Base-by-base conservation (phyloP, 345 rosid species). In the Pistacia vera region DNA sequence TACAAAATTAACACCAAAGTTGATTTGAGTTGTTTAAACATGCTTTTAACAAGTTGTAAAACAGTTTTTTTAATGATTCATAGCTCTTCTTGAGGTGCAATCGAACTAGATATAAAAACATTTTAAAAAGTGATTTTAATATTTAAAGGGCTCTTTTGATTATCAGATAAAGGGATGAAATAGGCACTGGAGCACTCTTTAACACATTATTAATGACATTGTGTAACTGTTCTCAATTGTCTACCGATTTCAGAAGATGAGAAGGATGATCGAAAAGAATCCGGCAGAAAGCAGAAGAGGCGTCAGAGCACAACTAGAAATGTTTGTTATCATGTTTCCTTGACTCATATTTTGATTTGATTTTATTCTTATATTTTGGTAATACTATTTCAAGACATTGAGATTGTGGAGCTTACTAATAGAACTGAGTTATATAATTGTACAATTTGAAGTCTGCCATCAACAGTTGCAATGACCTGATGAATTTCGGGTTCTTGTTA, bases 231-330 rank as follows among this genome's bases (percentile, higher is more conserved):
- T 70, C 14, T 70, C 1, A 11, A 35, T 6, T 72, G 56, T 60
- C 12, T 63, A 57, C 46, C 72, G 52, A 51, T 80, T 75, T 54
- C 87, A 94, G 97, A 92, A 70, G 95, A 92, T 65, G 93, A 89
- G 77, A 46, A 51, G 2, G 74, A 75, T 68, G 89, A 82, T 65
- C 72, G 69, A 59, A 94, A 86, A 87, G 88, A 82, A 54, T 60
- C 84, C 13, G 81, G 82, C 52, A 74, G 90, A 81, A 92, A 77
- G 83, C 85, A 88, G 76, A 92, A 83, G 82, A 83, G 87, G 69
- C 82, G 67, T 75, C 78, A 83, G 72, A 52, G 64, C 41, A 55
- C 78, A 54, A 69, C 75, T 30, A 71, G 81, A 79, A 84, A 65
- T 78, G 91, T 86, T 74, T 79, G 95, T 72, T 66, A 77, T 35